Evolutionary conservation across 352 stramenopile species (phyloP), one percentile per base, ranked within the genome.

Genomic region (Pythium oligandrum): DNA sequence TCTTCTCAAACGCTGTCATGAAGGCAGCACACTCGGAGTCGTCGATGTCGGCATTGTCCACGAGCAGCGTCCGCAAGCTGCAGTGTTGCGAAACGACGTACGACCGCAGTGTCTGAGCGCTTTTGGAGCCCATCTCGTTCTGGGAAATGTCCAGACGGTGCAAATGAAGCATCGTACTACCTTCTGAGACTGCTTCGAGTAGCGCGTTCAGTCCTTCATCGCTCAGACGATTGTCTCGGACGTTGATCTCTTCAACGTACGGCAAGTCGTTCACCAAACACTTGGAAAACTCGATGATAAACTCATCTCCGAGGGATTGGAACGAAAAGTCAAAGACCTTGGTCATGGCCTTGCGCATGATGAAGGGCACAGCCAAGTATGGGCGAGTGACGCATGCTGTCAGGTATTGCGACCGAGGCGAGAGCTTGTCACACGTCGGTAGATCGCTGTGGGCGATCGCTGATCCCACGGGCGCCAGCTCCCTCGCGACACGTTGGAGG

Each of bases 1-100:
- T 96, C 54, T 82, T 80, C 51, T 87, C 73, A 37, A 96, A 86
- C 3, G 83, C 80, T 3, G 67, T 78, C 81, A 93, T 92, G 53
- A 95, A 92, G 11, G 86, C 74, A 2, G 80, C 78, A 44, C 81
- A 94, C 50, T 97, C 88, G 43, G 66, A 70, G 51, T 97, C 86
- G 45, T 96, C 87, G 39, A 97, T 90, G 55, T 96, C 88, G 0
- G 82, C 84, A 37, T 88, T 89, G 39, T 90, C 78, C 11, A 97
- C 58, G 4, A 81, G 63, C 33, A 97, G 63, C 11, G 66, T 72
- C 40, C 73, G 70, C 10, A 97, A 59, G 3, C 64, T 80, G 47
- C 88, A 96, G 37, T 65, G 54, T 10, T 62, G 34, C 2, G 71
- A 86, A 8, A 69, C 74, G 33, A 93, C 59, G 49, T 85, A 88